A percentile compares a stretch with the other conserved stretches of the same genome.
These are phyloP conservation scores for Aspergillus aculeatinus DNA, from an alignment of 2,329 filamentous ascomycete species.

Conservation along the genomic window DNA sequence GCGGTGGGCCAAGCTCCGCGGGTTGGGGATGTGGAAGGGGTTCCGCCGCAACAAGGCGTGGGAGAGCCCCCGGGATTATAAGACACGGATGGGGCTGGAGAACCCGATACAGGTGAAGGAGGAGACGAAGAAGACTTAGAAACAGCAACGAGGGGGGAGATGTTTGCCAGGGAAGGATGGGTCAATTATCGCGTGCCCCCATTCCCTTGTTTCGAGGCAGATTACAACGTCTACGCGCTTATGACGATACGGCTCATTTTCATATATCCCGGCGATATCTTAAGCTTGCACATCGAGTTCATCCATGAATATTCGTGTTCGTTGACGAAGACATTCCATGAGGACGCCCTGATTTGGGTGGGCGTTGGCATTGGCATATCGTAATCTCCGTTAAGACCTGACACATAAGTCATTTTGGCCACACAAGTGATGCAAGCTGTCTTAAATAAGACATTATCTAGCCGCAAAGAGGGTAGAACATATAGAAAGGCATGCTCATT, in stretches of 20 bases:
- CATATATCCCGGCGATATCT: neutral
- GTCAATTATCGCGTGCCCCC: neutral
- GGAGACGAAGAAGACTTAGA: constrained; percentile 15
- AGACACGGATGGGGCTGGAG: constrained; percentile 57
- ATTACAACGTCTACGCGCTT: neutral
- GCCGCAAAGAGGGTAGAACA: neutral
- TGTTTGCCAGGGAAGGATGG: neutral
- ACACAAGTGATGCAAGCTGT: neutral
- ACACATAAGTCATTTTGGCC: constrained; percentile 1
- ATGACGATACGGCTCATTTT: constrained; percentile 3
- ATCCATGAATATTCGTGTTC: neutral
- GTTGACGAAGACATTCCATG: neutral
- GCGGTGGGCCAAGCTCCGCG: constrained; percentile 60
- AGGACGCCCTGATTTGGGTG: neutral
- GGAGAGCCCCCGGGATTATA: constrained; percentile 88
- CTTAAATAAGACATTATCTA: neutral
- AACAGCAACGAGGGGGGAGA: neutral
- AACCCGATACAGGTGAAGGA: constrained; percentile 21
- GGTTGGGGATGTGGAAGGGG: constrained; percentile 71
- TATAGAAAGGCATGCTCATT: neutral
- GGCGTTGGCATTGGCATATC: neutral
- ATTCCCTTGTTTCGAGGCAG: constrained; percentile 2
- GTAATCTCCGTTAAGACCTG: constrained; percentile 4
- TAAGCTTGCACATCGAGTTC: neutral
- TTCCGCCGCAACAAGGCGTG: constrained; percentile 55